A percentile compares a stretch with the other conserved stretches of the same genome.
Evolutionary conservation across 495 filamentous ascomycete species (phyloP).

Genomic region (Tirmania nivea): DNA sequence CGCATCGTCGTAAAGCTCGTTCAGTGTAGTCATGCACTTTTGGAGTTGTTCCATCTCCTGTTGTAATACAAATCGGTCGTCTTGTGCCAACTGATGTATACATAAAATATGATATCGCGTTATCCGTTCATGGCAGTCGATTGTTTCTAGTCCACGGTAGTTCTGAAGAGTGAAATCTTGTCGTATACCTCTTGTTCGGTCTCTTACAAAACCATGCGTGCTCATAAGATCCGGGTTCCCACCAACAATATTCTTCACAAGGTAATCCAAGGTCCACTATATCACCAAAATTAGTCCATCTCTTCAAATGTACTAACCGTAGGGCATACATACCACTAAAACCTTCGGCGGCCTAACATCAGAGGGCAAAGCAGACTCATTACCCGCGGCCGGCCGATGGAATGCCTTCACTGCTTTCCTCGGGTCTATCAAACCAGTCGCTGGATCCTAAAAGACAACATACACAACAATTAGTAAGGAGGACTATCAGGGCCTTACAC

Average conservation of each 20-base stretch:
- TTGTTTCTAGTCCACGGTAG: conserved; percentile 29
- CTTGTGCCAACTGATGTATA: conserved; percentile 57
- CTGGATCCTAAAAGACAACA: conserved; percentile 12
- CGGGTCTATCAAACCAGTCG: conserved; percentile 9
- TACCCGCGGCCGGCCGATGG: conserved; percentile 72
- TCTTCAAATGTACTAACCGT: neutral
- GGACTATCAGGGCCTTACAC: conserved; percentile 1
- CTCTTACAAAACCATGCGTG: conserved; percentile 72
- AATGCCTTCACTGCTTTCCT: conserved; percentile 48
- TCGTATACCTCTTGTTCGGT: conserved; percentile 72
- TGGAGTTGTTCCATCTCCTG: conserved; percentile 88
- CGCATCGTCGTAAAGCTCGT: conserved; percentile 39
- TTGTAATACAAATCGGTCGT: conserved; percentile 57
- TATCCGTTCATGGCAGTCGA: conserved; percentile 73
- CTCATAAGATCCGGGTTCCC: conserved; percentile 40
- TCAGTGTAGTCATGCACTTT: conserved; percentile 66
- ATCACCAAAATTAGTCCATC: conserved; percentile 10
- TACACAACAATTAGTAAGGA: conserved; percentile 1
- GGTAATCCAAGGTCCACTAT: conserved; percentile 46
- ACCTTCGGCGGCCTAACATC: conserved; percentile 67
- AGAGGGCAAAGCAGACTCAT: conserved; percentile 74
- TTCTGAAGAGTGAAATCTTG: conserved; percentile 82
- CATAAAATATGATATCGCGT: conserved; percentile 78
- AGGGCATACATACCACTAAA: conserved; percentile 25
- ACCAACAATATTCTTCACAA: conserved; percentile 53